Percentiles rank a stretch among this genome's conserved stretches.
phyloP scores from a whole-genome alignment of 352 stramenopile species.

The Ophiocytium majus region DNA sequence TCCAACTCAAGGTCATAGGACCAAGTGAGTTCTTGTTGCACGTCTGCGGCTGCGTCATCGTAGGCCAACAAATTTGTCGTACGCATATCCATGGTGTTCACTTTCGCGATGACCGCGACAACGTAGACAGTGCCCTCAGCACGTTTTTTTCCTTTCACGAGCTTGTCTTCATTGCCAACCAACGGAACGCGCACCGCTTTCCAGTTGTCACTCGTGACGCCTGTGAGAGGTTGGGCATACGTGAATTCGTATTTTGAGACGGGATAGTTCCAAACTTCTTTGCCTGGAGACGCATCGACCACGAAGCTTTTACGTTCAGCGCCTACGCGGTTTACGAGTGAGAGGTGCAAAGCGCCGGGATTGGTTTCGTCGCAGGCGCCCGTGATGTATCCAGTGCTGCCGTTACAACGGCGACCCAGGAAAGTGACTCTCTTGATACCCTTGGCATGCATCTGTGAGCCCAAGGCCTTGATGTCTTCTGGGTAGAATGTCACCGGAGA shows the following conservation, averaged over 20 bases:
- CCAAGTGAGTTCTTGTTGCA: background rate
- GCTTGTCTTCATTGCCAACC: background rate
- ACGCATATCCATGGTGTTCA: background rate
- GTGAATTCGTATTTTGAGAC: background rate
- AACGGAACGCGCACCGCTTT: background rate
- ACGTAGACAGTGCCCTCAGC: background rate
- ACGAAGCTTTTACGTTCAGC: background rate
- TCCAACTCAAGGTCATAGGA: background rate
- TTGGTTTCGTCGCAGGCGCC: background rate
- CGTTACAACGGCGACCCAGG: too few relatives aligned
- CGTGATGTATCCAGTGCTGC: too few relatives aligned
- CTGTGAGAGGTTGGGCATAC: background rate
- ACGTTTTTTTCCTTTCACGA: background rate
- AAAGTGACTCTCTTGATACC: too few relatives aligned
- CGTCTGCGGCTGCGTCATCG: background rate
- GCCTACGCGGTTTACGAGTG: conserved; percentile 1
- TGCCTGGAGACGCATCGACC: background rate
- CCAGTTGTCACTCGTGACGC: background rate
- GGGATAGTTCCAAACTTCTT: conserved; percentile 16
- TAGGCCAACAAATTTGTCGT: too few relatives aligned
- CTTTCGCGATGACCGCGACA: background rate
- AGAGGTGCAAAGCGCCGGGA: background rate
- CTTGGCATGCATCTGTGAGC: background rate
- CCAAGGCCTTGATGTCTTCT: conserved; percentile 15
- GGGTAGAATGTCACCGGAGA: background rate